Evolutionary conservation across 495 filamentous ascomycete genomes (phyloP).

Genomic region (Clohesyomyces aquaticus): DNA sequence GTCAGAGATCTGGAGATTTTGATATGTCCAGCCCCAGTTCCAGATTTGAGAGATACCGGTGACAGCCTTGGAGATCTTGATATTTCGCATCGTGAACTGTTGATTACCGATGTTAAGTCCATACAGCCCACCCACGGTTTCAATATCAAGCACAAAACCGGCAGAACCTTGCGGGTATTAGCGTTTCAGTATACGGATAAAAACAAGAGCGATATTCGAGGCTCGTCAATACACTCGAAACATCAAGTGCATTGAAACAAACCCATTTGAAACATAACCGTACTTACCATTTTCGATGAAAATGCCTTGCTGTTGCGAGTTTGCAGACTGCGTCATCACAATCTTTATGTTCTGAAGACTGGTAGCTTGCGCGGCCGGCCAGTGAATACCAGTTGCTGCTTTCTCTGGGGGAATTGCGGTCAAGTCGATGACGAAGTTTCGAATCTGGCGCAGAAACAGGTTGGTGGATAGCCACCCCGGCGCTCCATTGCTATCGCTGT

Average conservation of each 20-base stretch:
- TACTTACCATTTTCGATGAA: constrained; percentile 52
- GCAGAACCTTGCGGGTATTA: constrained; percentile 53
- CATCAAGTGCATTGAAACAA: not conserved
- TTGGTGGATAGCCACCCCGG: constrained; percentile 42
- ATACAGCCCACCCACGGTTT: constrained; percentile 83
- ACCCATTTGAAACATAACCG: not conserved
- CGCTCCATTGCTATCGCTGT: constrained; percentile 45
- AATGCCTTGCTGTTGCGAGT: constrained; percentile 46
- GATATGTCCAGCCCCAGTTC: constrained; percentile 97
- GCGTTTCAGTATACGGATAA: not conserved
- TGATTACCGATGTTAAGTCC: constrained; percentile 90
- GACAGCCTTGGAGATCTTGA: constrained; percentile 86
- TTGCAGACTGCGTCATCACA: constrained; percentile 41
- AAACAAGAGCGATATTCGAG: not conserved
- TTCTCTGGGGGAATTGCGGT: constrained; percentile 35
- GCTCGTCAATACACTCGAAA: not conserved
- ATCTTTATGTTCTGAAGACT: constrained; percentile 50
- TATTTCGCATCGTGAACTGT: constrained; percentile 91
- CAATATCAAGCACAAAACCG: constrained; percentile 84
- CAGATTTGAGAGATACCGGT: constrained; percentile 63
- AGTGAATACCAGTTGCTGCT: constrained; percentile 46
- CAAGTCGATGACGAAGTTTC: constrained; percentile 52
- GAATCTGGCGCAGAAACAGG: constrained; percentile 53
- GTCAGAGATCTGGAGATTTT: constrained; percentile 78
- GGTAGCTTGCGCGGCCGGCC: constrained; percentile 54